Conservation (phyloP, 768 basidiomycete genomes). For the Solioccasus polychromus region DNA sequence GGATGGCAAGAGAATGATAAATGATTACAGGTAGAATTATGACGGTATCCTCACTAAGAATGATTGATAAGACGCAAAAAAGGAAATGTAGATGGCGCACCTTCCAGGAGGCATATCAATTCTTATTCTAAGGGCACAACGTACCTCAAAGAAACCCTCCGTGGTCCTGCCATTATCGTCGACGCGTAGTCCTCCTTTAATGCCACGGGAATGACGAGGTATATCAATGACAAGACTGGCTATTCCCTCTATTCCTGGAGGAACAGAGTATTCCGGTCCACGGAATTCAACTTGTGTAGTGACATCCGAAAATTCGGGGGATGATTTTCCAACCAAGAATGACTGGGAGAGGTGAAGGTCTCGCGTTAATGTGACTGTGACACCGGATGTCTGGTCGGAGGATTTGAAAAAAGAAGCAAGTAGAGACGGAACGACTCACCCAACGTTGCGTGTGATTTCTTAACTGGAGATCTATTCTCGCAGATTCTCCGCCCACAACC, state of each 20-base stretch:
- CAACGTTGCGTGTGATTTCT: conserved; percentile 82
- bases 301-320: conserved; percentile 57
- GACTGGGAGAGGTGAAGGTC: conserved; percentile 53
- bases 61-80: conserved; percentile 9
- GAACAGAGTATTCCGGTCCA: conserved; percentile 71
- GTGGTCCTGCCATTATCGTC: conserved; percentile 44
- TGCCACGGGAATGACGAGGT: conserved; percentile 61
- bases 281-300: conserved; percentile 67
- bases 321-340: conserved; percentile 20
- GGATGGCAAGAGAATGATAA: conserved; percentile 60
- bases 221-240: conserved; percentile 80
- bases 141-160: conserved; percentile 66
- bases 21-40: conserved; percentile 63
- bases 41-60: conserved; percentile 63
- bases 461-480: conserved; percentile 72
- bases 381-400: conserved; percentile 56
- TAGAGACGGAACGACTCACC: conserved; percentile 38
- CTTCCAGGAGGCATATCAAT: conserved; percentile 66
- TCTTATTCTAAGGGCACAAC: conserved; percentile 58
- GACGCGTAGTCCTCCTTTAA: conserved; percentile 59
- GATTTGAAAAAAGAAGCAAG: conserved; percentile 2
- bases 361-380: conserved; percentile 60
- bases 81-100: conserved; percentile 37
- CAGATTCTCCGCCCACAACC: conserved; percentile 64
- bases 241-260: conserved; percentile 72